These are phyloP conservation scores for Cucurbita pepo DNA, from an alignment of 306 rosid genomes.

Conservation along the genomic window DNA sequence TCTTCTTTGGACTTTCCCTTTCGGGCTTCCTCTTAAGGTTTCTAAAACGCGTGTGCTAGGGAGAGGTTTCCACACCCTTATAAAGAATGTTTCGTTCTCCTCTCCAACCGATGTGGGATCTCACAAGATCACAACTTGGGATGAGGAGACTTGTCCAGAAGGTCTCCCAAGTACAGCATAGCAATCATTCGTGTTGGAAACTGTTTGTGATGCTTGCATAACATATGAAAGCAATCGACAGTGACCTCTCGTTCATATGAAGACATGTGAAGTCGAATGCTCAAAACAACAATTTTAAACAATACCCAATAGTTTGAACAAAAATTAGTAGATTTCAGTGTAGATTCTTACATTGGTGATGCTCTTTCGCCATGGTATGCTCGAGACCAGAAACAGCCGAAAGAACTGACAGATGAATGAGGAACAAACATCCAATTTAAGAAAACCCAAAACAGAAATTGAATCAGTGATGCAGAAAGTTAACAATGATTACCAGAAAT, in stretches of 20 bases:
- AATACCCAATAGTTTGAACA: neutral
- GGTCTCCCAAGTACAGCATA: neutral
- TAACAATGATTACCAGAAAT: conserved; percentile 44
- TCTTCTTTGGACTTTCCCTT: too few relatives aligned
- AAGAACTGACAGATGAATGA: conserved; percentile 46
- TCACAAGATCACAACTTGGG: neutral
- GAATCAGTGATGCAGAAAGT: neutral
- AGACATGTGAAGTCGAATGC: neutral
- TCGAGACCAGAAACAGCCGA: conserved; percentile 97
- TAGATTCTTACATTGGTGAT: conserved; percentile 51
- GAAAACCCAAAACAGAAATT: neutral
- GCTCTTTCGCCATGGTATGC: conserved; percentile 63
- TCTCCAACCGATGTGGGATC: too few relatives aligned
- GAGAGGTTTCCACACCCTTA: too few relatives aligned
- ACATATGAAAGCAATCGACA: neutral
- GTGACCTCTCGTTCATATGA: neutral
- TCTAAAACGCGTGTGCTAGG: too few relatives aligned
- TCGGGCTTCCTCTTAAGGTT: too few relatives aligned
- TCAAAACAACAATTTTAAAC: neutral
- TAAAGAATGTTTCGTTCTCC: too few relatives aligned
- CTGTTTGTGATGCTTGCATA: conserved; percentile 1
- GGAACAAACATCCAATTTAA: conserved; percentile 1
- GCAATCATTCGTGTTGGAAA: neutral
- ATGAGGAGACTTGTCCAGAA: neutral
- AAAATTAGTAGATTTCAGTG: neutral